phyloP scores from a whole-genome alignment of 805 yeast species.

The Jamesozyma hellenica region DNA sequence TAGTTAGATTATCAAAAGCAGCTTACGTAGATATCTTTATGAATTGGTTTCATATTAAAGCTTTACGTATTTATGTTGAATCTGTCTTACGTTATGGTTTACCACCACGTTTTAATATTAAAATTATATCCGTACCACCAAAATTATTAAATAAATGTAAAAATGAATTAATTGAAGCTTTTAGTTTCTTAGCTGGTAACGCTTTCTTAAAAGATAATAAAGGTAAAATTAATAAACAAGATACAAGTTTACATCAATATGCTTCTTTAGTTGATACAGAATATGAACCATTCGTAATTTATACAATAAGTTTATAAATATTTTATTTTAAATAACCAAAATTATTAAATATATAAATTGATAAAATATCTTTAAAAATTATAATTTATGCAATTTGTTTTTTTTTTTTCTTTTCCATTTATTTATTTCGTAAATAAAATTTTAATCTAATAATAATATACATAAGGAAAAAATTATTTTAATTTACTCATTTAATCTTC shows the following conservation, averaged over 20 bases:
- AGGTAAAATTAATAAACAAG: conserved; percentile 52
- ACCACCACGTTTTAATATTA: conserved; percentile 78
- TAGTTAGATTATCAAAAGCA: conserved; percentile 71
- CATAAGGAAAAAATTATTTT: too few species aligned
- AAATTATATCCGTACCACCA: conserved; percentile 38
- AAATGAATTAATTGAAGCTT: conserved; percentile 58
- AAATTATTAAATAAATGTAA: conserved; percentile 48
- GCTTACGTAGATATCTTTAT: conserved; percentile 82
- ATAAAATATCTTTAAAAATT: too few species aligned
- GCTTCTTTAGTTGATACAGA: conserved; percentile 90
- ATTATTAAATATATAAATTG: too few species aligned
- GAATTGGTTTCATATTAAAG: conserved; percentile 85
- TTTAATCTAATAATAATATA: too few species aligned
- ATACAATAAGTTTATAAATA: conserved; percentile 32
- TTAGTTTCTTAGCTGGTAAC: conserved; percentile 85
- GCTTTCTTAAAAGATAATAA: conserved; percentile 63
- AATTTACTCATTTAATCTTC: conserved; percentile 6
- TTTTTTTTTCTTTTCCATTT: too few species aligned
- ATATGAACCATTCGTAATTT: conserved; percentile 91
- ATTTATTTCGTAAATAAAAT: not conserved
- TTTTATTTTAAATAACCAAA: too few species aligned
- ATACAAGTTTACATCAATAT: conserved; percentile 65
- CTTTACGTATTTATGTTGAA: conserved; percentile 82
- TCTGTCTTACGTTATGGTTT: conserved; percentile 90
- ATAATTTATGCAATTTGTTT: too few species aligned